Base-by-base conservation (phyloP, 768 basidiomycete genomes). In the Clitopilus passeckerianus region DNA sequence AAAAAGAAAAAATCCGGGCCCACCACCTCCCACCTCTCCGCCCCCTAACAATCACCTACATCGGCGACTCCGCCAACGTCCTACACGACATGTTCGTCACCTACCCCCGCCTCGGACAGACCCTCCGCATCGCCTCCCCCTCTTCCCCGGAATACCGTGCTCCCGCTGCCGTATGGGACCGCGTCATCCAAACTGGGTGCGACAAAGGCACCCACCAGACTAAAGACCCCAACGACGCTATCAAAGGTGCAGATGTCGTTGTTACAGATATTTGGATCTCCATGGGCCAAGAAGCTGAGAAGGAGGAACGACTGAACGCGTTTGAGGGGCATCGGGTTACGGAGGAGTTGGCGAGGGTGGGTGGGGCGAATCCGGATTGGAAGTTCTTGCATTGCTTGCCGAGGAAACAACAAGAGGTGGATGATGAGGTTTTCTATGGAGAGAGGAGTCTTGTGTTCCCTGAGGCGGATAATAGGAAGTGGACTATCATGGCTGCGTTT, bases 231-330 rank as follows among this genome's bases (percentile, higher is more conserved):
- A 81, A 79, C 54, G 92, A 95, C 69, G 97, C 97, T 0, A 90
- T 98, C 6, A 72, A 86, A 2, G 88, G 86, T 46, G 97, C 97
- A 8, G 93, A 98, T 67, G 85, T 98, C 18, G 91, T 98, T 52
- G 84, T 97, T 10, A 99, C 97, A 1, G 97, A 99, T 72, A 99
- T 96, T 4, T 99, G 96, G 94, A 94, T 98, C 63, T 98, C 96
- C 1, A 98, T 99, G 97, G 97, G 97, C 16, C 94, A 97, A 73
- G 97, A 98, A 73, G 90, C 87, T 0, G 95, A 98, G 72, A 93
- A 95, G 63, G 91, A 78, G 30, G 86, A 93, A 65, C 86, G 96
- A 15, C 71, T 96, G 43, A 76, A 83, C 54, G 96, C 93, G 60
- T 99, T 99, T 74, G 63, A 83, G 16, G 95, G 97, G 1, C 98